Conservation (phyloP, 352 stramenopile genomes). For the Phytophthora fragariae region DNA sequence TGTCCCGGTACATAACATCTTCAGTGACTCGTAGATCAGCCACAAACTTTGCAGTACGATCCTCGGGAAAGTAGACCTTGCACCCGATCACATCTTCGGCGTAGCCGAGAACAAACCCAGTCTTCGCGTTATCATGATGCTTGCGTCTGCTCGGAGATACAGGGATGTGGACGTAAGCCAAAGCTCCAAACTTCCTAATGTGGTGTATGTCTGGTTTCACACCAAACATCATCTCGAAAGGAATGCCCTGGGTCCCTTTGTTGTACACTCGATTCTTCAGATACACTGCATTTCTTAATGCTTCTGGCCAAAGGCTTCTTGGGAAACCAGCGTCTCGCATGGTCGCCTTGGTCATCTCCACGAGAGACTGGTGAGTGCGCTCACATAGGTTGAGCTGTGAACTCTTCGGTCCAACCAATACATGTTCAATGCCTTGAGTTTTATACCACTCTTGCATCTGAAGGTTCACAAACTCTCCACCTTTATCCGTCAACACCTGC, state of each 20-base stretch:
- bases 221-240: not conserved
- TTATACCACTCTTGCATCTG: not conserved
- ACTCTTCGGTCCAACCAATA: conserved; percentile 1
- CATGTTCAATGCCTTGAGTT: not conserved
- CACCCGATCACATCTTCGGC: not conserved
- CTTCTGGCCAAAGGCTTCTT: not conserved
- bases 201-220: not conserved
- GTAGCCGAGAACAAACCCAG: not conserved
- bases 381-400: conserved; percentile 6
- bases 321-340: not conserved
- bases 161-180: not conserved
- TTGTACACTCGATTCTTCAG: not conserved
- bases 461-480: not conserved
- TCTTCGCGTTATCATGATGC: not conserved
- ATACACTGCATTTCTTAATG: not conserved
- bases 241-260: not conserved
- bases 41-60: not conserved
- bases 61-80: not conserved
- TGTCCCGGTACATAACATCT: not conserved
- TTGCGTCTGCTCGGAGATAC: not conserved
- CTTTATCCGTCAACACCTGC: conserved; percentile 1
- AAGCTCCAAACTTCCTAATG: not conserved
- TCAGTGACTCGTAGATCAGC: not conserved
- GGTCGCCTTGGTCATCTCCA: not conserved
- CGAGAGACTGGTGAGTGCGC: not conserved